Evolutionary conservation across 148 eudicot genomes (phyloP).

Genomic region (Hydrangea macrophylla): DNA sequence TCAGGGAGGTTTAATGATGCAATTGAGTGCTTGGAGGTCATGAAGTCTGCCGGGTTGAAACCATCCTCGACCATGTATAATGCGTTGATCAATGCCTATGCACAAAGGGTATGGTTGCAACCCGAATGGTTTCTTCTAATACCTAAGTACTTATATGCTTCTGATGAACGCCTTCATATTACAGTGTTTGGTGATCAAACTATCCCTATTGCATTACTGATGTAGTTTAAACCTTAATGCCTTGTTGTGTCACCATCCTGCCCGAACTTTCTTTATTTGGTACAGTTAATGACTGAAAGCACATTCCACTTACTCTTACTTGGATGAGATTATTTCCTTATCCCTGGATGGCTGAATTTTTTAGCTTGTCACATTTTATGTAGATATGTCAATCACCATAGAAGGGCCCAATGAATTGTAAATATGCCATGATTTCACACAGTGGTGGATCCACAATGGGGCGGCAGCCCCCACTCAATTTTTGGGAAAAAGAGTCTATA

Average conservation of each 20-base stretch:
- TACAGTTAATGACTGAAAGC: neutral
- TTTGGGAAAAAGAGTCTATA: too few relatives aligned
- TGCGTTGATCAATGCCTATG: constrained; percentile 96
- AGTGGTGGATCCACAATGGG: too few relatives aligned
- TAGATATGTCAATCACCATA: too few relatives aligned
- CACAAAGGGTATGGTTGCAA: constrained; percentile 75
- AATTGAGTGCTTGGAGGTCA: constrained; percentile 86
- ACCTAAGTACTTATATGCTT: neutral
- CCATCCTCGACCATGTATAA: constrained; percentile 90
- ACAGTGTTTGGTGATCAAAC: neutral
- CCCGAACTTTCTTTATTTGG: neutral
- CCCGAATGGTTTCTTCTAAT: too few relatives aligned
- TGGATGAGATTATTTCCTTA: neutral
- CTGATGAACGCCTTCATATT: neutral
- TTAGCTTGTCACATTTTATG: too few relatives aligned
- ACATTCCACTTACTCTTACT: neutral
- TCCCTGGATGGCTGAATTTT: neutral
- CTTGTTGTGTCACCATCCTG: neutral
- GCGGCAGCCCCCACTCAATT: too few relatives aligned
- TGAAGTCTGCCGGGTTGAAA: constrained; percentile 85
- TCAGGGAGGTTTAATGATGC: constrained; percentile 93
- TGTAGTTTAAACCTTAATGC: neutral
- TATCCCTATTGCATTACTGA: neutral
- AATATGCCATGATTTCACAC: too few relatives aligned
- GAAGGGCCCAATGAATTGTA: too few relatives aligned